Evolutionary conservation across 2,329 filamentous ascomycete species (phyloP).

Genomic region (Fonsecaea erecta): DNA sequence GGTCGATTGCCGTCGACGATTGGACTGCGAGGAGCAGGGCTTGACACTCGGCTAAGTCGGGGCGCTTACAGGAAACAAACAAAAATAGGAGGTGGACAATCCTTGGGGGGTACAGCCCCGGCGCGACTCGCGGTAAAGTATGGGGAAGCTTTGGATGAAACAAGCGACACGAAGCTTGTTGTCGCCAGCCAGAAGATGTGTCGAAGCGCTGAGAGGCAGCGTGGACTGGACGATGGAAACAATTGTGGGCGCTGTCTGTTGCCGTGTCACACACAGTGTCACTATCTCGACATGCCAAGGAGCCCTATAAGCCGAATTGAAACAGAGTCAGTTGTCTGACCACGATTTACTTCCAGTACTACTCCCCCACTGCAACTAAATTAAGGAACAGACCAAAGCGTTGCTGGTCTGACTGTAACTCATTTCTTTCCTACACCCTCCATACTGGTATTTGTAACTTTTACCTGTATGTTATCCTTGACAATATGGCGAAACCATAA

Average conservation of each 20-base stretch:
- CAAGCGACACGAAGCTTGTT: constrained; percentile 25
- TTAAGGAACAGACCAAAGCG: too few relatives aligned
- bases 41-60: constrained; percentile 28
- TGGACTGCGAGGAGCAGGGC: constrained; percentile 26
- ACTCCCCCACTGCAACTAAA: too few relatives aligned
- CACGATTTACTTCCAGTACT: too few relatives aligned
- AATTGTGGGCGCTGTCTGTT: neutral
- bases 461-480: too few relatives aligned
- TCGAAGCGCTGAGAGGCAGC: constrained; percentile 20
- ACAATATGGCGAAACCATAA: too few relatives aligned
- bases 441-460: too few relatives aligned
- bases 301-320: too few relatives aligned
- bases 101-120: neutral
- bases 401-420: too few relatives aligned
- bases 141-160: constrained; percentile 22
- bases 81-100: constrained; percentile 17
- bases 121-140: constrained; percentile 19
- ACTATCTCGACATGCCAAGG: too few relatives aligned
- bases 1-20: constrained; percentile 30
- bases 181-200: constrained; percentile 25
- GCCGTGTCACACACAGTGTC: neutral
- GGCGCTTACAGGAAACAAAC: constrained; percentile 31
- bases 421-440: too few relatives aligned
- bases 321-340: too few relatives aligned
- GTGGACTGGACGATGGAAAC: neutral